Conservation (phyloP, 2,329 filamentous ascomycete genomes). For the Aureobasidium sp. region DNA sequence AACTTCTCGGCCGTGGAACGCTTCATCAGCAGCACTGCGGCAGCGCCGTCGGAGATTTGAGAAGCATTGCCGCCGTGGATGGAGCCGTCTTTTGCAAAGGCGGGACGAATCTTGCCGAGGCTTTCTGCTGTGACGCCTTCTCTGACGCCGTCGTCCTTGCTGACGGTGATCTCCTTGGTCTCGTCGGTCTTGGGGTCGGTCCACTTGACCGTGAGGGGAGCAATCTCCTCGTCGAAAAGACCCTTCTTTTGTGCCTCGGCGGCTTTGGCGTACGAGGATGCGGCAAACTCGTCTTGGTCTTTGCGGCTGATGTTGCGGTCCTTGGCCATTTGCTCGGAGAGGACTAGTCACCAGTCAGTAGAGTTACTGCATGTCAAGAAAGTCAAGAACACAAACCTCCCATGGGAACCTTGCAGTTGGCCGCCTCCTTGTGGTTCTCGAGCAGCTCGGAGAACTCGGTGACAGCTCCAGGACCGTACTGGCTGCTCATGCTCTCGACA, state of each 20-base stretch:
- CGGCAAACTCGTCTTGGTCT: constrained; percentile 86
- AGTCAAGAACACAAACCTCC: background rate
- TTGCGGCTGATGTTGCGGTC: constrained; percentile 65
- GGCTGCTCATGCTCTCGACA: constrained; percentile 89
- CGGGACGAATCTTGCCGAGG: constrained; percentile 81
- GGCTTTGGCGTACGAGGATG: constrained; percentile 87
- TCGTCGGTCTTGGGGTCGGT: constrained; percentile 88
- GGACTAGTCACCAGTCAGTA: constrained; percentile 63
- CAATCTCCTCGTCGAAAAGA: constrained; percentile 90
- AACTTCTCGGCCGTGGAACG: constrained; percentile 82
- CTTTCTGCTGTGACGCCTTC: constrained; percentile 79
- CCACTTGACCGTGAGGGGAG: constrained; percentile 76
- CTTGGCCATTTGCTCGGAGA: constrained; percentile 93
- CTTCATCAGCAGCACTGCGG: constrained; percentile 92
- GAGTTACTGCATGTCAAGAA: too few relatives aligned
- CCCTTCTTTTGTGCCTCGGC: constrained; percentile 75
- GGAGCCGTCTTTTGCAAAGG: constrained; percentile 83
- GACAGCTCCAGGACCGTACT: constrained; percentile 79
- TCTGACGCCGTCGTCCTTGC: constrained; percentile 80
- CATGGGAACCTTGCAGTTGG: constrained; percentile 86
- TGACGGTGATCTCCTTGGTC: constrained; percentile 73
- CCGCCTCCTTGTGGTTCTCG: constrained; percentile 70
- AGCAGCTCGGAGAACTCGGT: constrained; percentile 88
- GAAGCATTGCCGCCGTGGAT: constrained; percentile 96
- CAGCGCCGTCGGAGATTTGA: constrained; percentile 92